Evolutionary conservation across 1,284 basidiomycete genomes (phyloP).

Genomic region (Microbotryomycetes sp.): DNA sequence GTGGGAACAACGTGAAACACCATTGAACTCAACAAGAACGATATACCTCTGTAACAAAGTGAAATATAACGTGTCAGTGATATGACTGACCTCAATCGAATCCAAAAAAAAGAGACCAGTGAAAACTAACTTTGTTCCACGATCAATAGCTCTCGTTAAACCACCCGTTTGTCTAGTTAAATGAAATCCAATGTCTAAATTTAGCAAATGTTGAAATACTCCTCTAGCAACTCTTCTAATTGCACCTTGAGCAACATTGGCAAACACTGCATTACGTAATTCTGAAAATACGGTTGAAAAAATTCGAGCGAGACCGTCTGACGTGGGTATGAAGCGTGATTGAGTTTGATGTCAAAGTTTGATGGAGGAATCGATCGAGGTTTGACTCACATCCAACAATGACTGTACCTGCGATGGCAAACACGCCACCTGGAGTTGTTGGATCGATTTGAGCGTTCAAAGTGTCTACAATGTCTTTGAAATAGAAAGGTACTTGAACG

Average conservation of each 20-base stretch:
- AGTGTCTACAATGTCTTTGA: slow-evolving; percentile 84
- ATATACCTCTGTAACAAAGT: slow-evolving; percentile 66
- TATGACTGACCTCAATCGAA: background rate
- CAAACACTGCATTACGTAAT: slow-evolving; percentile 91
- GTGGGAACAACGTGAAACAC: slow-evolving; percentile 95
- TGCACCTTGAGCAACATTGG: slow-evolving; percentile 88
- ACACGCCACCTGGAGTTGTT: slow-evolving; percentile 59
- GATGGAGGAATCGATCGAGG: background rate
- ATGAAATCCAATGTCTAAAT: slow-evolving; percentile 88
- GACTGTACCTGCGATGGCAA: slow-evolving; percentile 81
- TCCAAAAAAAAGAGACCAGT: background rate
- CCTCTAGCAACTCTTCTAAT: slow-evolving; percentile 87
- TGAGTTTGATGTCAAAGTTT: background rate
- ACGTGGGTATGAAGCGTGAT: background rate
- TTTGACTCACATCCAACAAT: slow-evolving; percentile 77
- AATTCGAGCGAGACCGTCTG: slow-evolving; percentile 85
- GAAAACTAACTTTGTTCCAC: slow-evolving; percentile 78
- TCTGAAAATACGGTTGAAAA: slow-evolving; percentile 86
- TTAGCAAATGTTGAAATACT: slow-evolving; percentile 87
- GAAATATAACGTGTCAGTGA: background rate
- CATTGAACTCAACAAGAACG: slow-evolving; percentile 86
- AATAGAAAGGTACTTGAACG: slow-evolving; percentile 93
- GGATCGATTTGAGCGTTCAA: slow-evolving; percentile 76
- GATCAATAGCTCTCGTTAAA: slow-evolving; percentile 88
- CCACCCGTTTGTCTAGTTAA: slow-evolving; percentile 91